phyloP scores from a whole-genome alignment of 2,329 filamentous ascomycete genomes.

The Colletotrichum simmondsii region DNA sequence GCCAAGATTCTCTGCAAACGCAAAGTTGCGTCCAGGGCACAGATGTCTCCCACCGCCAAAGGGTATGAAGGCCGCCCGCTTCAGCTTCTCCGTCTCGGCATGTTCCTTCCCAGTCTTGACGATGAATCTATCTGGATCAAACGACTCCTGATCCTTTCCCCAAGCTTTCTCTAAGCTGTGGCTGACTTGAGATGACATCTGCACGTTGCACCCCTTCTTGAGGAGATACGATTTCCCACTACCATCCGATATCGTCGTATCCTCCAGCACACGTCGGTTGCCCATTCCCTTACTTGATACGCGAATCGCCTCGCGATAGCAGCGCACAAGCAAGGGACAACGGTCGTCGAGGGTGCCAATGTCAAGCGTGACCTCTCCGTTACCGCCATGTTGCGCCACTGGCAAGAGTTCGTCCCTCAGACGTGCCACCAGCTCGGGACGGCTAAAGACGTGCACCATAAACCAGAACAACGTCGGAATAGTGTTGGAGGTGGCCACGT shows the following conservation, averaged over 20 bases:
- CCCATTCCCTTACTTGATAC: slow-evolving; percentile 49
- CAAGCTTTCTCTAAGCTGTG: slow-evolving; percentile 37
- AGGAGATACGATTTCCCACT: slow-evolving; percentile 42
- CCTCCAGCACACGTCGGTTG: slow-evolving; percentile 52
- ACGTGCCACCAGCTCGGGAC: slow-evolving; percentile 38
- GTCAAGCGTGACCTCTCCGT: slow-evolving; percentile 44
- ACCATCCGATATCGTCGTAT: slow-evolving; percentile 44
- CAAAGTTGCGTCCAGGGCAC: slow-evolving; percentile 51
- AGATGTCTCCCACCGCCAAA: slow-evolving; percentile 62
- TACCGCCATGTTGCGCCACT: slow-evolving; percentile 22
- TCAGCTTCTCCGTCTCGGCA: slow-evolving; percentile 31
- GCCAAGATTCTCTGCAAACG: slow-evolving; percentile 46
- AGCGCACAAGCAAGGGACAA: slow-evolving; percentile 55
- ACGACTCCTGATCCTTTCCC: slow-evolving; percentile 35
- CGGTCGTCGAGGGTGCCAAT: slow-evolving; percentile 47
- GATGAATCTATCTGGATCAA: slow-evolving; percentile 45
- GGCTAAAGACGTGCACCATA: slow-evolving; percentile 42
- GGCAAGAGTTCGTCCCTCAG: slow-evolving; percentile 41
- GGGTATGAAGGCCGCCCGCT: slow-evolving; percentile 50
- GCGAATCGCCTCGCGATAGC: slow-evolving; percentile 57
- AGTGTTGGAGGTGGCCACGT: slow-evolving; percentile 46
- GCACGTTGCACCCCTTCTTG: slow-evolving; percentile 42
- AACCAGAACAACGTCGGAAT: slow-evolving; percentile 52
- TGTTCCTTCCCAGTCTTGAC: not conserved
- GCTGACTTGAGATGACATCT: slow-evolving; percentile 39